A percentile compares a stretch with the other conserved stretches of the same genome.
Evolutionary conservation across 371 early-diverging fungal genomes (phyloP).

Genomic region (Apophysomyces ossiformis): DNA sequence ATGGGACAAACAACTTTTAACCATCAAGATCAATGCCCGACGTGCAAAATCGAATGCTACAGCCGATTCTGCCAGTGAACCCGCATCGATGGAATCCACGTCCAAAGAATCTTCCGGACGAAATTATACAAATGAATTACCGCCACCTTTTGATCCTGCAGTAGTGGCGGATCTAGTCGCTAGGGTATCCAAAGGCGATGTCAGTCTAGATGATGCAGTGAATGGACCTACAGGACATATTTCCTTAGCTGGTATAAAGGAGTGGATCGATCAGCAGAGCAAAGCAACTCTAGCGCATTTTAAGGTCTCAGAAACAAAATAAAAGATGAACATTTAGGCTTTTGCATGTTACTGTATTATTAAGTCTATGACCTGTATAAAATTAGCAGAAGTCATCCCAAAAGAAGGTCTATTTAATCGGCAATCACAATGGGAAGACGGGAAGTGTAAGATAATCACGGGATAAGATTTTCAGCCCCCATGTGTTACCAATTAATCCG

Average conservation of each 20-base stretch:
- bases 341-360: neutral
- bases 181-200: neutral
- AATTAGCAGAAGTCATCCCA: neutral
- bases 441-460: too few relatives aligned
- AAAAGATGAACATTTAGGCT: too few relatives aligned
- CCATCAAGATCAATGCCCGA: too few relatives aligned
- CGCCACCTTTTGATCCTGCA: constrained; percentile 1
- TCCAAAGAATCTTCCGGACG: too few relatives aligned
- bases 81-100: too few relatives aligned
- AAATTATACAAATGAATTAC: neutral
- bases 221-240: constrained; percentile 27
- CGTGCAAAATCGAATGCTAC: too few relatives aligned
- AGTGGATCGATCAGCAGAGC: constrained; percentile 19
- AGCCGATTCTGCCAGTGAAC: too few relatives aligned
- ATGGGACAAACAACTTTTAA: constrained; percentile 22
- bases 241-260: constrained; percentile 25
- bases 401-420: too few relatives aligned
- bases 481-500: too few relatives aligned
- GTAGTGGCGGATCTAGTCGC: neutral
- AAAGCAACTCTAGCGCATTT: neutral
- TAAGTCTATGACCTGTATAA: neutral
- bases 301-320: too few relatives aligned
- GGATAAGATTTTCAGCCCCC: too few relatives aligned
- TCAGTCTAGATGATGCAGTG: constrained; percentile 25
- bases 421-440: too few relatives aligned